Conservation (phyloP, 225 moss, liverwort and hornwort genomes). For the Marchantia paleacea region DNA sequence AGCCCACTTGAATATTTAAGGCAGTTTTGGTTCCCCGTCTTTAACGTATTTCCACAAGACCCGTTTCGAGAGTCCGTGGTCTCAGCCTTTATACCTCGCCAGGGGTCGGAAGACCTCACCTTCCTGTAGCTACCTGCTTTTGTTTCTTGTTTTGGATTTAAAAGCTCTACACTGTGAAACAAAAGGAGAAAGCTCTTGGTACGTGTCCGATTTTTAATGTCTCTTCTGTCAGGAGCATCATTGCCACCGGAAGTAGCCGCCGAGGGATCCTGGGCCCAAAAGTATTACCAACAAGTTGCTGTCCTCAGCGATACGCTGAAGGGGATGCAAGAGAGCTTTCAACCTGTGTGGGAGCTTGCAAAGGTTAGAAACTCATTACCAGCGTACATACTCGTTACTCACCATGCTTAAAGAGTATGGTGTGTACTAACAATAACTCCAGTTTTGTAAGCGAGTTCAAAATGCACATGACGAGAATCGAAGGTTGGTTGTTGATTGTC, state of each 20-base stretch:
- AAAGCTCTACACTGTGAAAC: too few relatives aligned
- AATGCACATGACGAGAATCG: neutral
- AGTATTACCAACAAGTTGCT: constrained; percentile 49
- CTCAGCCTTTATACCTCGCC: too few relatives aligned
- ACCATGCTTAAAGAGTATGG: neutral
- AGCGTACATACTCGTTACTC: neutral
- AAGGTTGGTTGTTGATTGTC: neutral
- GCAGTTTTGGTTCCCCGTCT: too few relatives aligned
- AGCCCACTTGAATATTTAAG: too few relatives aligned
- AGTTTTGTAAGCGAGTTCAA: neutral
- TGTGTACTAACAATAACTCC: neutral
- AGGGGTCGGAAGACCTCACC: too few relatives aligned
- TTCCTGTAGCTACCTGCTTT: too few relatives aligned
- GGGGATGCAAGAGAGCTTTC: constrained; percentile 37
- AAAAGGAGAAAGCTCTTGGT: too few relatives aligned
- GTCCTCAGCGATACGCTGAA: constrained; percentile 30
- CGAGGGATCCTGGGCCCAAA: constrained; percentile 45
- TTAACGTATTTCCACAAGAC: too few relatives aligned
- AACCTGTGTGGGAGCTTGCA: constrained; percentile 45
- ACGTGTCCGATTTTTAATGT: neutral
- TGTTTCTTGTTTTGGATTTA: too few relatives aligned
- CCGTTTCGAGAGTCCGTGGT: too few relatives aligned
- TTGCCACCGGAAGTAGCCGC: constrained; percentile 45
- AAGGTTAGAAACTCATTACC: constrained; percentile 25
- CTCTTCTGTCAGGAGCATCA: constrained; percentile 27